Evolutionary conservation across 345 rosid species (phyloP).

Genomic region (Brassica carinata): DNA sequence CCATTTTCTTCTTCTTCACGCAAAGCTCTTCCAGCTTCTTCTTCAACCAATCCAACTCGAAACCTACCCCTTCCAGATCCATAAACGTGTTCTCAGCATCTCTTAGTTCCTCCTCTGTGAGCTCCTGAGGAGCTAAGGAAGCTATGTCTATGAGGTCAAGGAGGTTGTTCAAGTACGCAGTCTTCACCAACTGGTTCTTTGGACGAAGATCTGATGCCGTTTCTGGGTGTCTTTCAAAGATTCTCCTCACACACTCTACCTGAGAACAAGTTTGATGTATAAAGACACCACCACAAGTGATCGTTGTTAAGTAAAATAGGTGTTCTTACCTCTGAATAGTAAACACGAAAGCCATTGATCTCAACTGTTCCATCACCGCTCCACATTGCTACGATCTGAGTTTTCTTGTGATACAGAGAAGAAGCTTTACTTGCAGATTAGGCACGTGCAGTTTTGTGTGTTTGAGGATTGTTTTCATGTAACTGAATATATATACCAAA

Average conservation of each 20-base stretch:
- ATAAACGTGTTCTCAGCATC: constrained; percentile 25
- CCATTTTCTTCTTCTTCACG: constrained; percentile 39
- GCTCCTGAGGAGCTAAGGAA: constrained; percentile 37
- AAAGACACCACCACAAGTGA: not conserved
- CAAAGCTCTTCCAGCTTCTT: constrained; percentile 16
- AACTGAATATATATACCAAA: constrained; percentile 30
- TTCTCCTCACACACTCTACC: constrained; percentile 35
- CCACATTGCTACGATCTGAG: constrained; percentile 31
- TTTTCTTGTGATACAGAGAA: constrained; percentile 4
- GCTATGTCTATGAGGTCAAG: constrained; percentile 32
- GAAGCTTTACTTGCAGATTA: constrained; percentile 5
- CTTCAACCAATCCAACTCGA: constrained; percentile 41
- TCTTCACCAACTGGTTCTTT: constrained; percentile 19
- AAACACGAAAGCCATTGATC: constrained; percentile 38
- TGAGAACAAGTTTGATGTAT: constrained; percentile 13
- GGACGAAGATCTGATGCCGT: constrained; percentile 28
- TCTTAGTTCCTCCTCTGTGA: constrained; percentile 33
- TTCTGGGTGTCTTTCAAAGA: constrained; percentile 43
- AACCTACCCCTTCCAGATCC: constrained; percentile 37
- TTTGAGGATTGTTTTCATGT: constrained; percentile 6
- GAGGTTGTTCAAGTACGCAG: constrained; percentile 25
- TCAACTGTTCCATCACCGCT: constrained; percentile 43
- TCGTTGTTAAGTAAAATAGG: not conserved
- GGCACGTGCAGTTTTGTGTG: not conserved
- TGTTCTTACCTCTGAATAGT: constrained; percentile 31